Evolutionary conservation across 805 yeast genomes (phyloP).

Genomic region (Pichia pseudocactophila): DNA sequence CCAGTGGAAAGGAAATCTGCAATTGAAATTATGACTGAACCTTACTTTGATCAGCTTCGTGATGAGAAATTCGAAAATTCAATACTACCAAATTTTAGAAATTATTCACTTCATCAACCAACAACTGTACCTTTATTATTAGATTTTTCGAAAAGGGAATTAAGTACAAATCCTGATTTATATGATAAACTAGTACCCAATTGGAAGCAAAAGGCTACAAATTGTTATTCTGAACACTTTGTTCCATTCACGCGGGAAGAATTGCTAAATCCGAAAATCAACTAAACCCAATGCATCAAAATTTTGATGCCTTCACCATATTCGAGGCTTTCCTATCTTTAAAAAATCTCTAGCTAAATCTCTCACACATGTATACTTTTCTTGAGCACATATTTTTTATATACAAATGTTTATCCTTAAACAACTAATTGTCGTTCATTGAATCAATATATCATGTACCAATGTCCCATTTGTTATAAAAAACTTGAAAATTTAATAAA

Average conservation of each 20-base stretch:
- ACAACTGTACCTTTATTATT: conserved; percentile 37
- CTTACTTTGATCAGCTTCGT: conserved; percentile 48
- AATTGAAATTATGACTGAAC: conserved; percentile 40
- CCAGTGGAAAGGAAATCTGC: conserved; percentile 60
- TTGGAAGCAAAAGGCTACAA: conserved; percentile 24
- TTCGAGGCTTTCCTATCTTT: too few species aligned
- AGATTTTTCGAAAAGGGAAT: conserved; percentile 44
- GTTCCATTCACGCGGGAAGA: conserved; percentile 33
- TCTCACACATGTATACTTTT: too few species aligned
- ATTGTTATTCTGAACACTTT: conserved; percentile 27
- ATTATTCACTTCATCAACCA: conserved; percentile 32
- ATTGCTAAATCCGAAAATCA: conserved; percentile 23
- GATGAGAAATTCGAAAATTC: conserved; percentile 14
- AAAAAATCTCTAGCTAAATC: too few species aligned
- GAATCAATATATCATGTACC: background rate
- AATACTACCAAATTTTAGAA: conserved; percentile 28
- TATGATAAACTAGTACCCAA: conserved; percentile 35
- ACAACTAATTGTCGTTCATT: background rate
- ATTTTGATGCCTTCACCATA: too few species aligned
- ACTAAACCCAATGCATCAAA: too few species aligned
- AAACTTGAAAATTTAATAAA: background rate
- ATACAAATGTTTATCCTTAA: too few species aligned
- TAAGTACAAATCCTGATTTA: conserved; percentile 35
- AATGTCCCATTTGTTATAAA: background rate
- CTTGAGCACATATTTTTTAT: too few species aligned